A percentile compares a stretch with the other conserved stretches of the same genome.
Evolutionary conservation across 352 stramenopile genomes (phyloP).

Genomic region (Globisporangium lucens): DNA sequence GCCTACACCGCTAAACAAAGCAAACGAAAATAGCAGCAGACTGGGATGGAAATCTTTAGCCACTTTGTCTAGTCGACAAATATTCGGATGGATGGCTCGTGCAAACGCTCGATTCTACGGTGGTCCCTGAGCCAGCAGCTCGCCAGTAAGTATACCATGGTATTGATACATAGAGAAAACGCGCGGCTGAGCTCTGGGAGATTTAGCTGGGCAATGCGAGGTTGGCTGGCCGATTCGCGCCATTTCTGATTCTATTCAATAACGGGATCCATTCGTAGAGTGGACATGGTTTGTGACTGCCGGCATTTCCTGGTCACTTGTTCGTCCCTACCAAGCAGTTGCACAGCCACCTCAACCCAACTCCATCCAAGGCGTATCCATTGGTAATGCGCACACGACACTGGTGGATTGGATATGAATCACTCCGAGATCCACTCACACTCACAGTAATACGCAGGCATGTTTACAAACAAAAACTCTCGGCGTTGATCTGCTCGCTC

Average conservation of each 20-base stretch:
- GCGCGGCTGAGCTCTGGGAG: background rate
- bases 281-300: background rate
- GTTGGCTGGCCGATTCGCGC: background rate
- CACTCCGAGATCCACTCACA: background rate
- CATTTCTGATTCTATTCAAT: background rate
- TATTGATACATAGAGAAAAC: background rate
- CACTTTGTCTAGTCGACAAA: background rate
- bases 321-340: background rate
- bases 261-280: background rate
- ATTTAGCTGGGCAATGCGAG: background rate
- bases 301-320: background rate
- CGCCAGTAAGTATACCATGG: background rate
- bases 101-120: background rate
- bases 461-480: background rate
- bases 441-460: background rate
- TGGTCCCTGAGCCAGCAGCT: background rate
- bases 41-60: background rate
- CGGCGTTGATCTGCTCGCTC: background rate
- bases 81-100: background rate
- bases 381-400: constrained; percentile 5
- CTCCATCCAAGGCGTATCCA: background rate
- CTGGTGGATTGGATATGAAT: background rate
- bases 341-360: background rate
- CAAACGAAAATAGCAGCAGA: background rate
- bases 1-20: background rate